A percentile compares a stretch with the other conserved stretches of the same genome.
phyloP scores from a whole-genome alignment of 768 basidiomycete species.

The Russula sp. region DNA sequence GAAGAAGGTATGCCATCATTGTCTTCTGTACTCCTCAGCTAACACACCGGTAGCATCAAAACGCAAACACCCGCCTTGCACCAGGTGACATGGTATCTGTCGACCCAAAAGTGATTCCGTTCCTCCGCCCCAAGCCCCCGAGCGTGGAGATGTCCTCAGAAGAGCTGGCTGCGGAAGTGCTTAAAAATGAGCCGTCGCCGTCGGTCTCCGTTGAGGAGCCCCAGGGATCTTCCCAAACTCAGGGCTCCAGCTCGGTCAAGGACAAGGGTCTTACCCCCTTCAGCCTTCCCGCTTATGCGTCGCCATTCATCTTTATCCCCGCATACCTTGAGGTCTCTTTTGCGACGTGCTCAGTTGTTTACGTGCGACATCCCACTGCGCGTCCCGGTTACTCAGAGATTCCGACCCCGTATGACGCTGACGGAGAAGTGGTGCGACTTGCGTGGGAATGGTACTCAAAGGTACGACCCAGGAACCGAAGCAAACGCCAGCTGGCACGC shows the following conservation, averaged over 20 bases:
- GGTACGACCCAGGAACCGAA: constrained; percentile 50
- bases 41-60: constrained; percentile 49
- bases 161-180: constrained; percentile 17
- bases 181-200: constrained; percentile 23
- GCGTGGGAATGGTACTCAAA: constrained; percentile 96
- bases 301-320: constrained; percentile 91
- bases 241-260: constrained; percentile 2
- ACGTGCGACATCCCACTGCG: constrained; percentile 93
- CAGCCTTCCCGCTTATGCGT: constrained; percentile 77
- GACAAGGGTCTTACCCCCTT: constrained; percentile 53
- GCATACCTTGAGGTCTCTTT: constrained; percentile 84
- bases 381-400: constrained; percentile 95
- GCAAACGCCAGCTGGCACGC: constrained; percentile 21
- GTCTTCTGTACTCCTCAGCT: background rate
- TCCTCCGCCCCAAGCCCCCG: constrained; percentile 42
- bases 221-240: background rate
- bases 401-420: constrained; percentile 92
- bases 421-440: constrained; percentile 84
- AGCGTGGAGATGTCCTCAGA: constrained; percentile 19
- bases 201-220: constrained; percentile 4
- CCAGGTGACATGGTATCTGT: constrained; percentile 95
- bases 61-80: constrained; percentile 80
- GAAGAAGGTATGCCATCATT: constrained; percentile 52
- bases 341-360: constrained; percentile 82
- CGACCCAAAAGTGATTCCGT: constrained; percentile 69